Evolutionary conservation across 1,284 basidiomycete genomes (phyloP).

Genomic region (Cerioporus squamosus): DNA sequence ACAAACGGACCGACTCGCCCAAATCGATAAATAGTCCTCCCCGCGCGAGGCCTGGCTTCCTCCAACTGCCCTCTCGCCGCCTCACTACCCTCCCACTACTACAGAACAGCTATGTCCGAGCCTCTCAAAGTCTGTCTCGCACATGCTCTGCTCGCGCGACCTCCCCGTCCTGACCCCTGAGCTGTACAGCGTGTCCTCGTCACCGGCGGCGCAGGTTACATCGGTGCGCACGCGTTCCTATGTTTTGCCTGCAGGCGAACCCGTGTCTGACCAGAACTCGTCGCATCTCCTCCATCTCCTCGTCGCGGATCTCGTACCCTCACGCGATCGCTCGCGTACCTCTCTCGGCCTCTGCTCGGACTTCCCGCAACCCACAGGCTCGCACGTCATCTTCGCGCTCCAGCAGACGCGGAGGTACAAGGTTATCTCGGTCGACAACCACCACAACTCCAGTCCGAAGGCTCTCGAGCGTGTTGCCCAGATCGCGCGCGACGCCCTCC

Average conservation of each 20-base stretch:
- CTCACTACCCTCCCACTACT: not conserved
- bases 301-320: conserved; percentile 3
- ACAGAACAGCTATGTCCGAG: conserved; percentile 22
- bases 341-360: not conserved
- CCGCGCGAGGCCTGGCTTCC: not conserved
- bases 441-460: conserved; percentile 86
- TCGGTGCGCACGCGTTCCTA: conserved; percentile 52
- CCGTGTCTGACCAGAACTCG: conserved; percentile 3
- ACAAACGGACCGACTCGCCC: not conserved
- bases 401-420: conserved; percentile 89
- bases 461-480: conserved; percentile 77
- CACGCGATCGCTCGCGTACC: not conserved
- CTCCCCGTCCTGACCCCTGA: conserved; percentile 6
- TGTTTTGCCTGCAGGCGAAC: not conserved
- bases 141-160: not conserved
- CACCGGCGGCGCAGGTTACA: conserved; percentile 86
- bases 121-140: conserved; percentile 47
- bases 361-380: conserved; percentile 58
- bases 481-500: conserved; percentile 76
- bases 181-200: conserved; percentile 67
- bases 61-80: not conserved
- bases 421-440: conserved; percentile 92
- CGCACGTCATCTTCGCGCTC: conserved; percentile 87
- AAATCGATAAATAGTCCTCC: not conserved
- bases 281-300: not conserved